Evolutionary conservation across 1,139 yeast genomes (phyloP), one percentile per base, ranked within the genome.

Genomic region (Blastobotrys elegans): DNA sequence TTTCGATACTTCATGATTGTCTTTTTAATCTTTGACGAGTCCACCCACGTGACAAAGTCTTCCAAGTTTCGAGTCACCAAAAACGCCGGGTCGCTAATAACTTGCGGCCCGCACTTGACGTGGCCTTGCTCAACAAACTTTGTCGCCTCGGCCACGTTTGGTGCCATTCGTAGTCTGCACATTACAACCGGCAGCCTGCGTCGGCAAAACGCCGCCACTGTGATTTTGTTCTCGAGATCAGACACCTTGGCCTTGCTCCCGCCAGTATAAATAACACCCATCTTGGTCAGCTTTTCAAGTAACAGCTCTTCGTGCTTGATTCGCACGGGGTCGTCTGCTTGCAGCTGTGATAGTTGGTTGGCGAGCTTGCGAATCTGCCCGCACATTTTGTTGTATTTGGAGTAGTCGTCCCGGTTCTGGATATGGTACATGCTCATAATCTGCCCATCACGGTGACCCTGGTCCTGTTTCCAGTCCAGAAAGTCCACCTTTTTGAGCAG

Each of bases 31-130:
- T 92, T 94, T 55, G 95, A 84, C 42, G 82, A 76, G 62, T 94
- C 97, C 17, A 87, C 95, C 99, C 99, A 94, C 1, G 98, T 94
- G 59, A 94, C 77, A 66, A 88, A 92, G 68, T 94, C 99, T 65
- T 94, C 98, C 83, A 92, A 76, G 58, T 82, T 88, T 36, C 66
- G 75, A 8, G 97, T 90, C 2, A 94, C 95, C 58, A 94, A 73
- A 65, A 84, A 92, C 0, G 98, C 97, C 2, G 98, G 95, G 64
- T 94, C 98, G 0, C 96, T 89, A 42, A 94, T 82, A 30, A 92
- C 84, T 61, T 89, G 87, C 8, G 97, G 98, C 0, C 99, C 99
- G 10, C 94, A 96, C 57, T 98, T 77, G 3, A 94, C 96, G 62
- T 94, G 97, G 2, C 99, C 99, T 66, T 92, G 97, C 63, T 92